A percentile compares a stretch with the other conserved stretches of the same genome.
Conservation (phyloP, 805 yeast genomes). For the Wickerhamiella musiphila region DNA sequence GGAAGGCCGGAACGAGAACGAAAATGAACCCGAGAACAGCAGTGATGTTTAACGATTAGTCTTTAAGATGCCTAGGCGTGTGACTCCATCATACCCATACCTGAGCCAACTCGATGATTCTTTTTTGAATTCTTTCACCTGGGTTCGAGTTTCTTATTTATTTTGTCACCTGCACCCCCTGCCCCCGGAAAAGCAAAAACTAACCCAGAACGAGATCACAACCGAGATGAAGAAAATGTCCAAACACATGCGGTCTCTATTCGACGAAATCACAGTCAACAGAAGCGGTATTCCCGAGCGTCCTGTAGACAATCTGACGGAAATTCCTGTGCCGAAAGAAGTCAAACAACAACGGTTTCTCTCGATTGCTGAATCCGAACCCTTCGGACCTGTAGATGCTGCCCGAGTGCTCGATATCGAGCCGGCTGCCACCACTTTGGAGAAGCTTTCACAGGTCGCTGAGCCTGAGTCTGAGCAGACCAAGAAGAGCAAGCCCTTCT, state of each 20-base stretch:
- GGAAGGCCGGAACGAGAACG: constrained; percentile 51
- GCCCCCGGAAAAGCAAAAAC: constrained; percentile 3
- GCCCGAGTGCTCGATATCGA: constrained; percentile 67
- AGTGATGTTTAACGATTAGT: constrained; percentile 54
- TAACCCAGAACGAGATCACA: constrained; percentile 29
- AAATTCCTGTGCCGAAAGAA: constrained; percentile 78
- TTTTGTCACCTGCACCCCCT: too few species aligned
- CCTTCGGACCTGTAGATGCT: constrained; percentile 92
- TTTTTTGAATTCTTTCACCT: too few species aligned
- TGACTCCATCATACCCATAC: too few species aligned
- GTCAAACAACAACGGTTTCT: constrained; percentile 67
- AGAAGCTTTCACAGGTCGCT: constrained; percentile 29
- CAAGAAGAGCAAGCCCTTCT: constrained; percentile 19
- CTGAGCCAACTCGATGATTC: too few species aligned
- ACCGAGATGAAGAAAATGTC: constrained; percentile 44
- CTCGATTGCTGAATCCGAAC: constrained; percentile 85
- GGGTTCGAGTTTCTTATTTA: too few species aligned
- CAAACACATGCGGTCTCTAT: constrained; percentile 52
- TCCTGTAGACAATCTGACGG: constrained; percentile 67
- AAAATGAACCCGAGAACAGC: constrained; percentile 36
- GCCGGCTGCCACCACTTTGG: constrained; percentile 71
- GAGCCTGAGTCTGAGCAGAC: constrained; percentile 20
- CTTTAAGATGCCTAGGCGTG: too few species aligned
- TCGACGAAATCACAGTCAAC: constrained; percentile 35
- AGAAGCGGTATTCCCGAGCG: constrained; percentile 17